A percentile compares a stretch with the other conserved stretches of the same genome.
Conservation (phyloP, 768 basidiomycete genomes). For the Leccinum subtestaceum region DNA sequence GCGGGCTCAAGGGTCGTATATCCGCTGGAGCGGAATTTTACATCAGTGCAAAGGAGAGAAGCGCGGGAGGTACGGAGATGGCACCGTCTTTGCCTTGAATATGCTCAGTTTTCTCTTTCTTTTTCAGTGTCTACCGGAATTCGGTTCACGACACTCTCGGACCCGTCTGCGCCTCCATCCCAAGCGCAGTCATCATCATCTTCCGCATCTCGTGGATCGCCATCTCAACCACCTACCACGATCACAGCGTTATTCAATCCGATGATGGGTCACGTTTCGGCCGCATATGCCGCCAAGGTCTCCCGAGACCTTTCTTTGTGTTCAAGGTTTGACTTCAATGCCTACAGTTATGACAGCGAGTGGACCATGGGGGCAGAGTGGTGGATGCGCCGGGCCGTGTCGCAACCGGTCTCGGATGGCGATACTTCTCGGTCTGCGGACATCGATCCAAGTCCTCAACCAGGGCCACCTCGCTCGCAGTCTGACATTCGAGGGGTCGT, state of each 20-base stretch:
- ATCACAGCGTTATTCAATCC: slow-evolving; percentile 95
- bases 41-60: slow-evolving; percentile 88
- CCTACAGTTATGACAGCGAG: slow-evolving; percentile 96
- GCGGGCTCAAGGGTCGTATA: slow-evolving; percentile 85
- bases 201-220: slow-evolving; percentile 26
- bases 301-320: slow-evolving; percentile 83
- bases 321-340: slow-evolving; percentile 92
- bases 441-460: slow-evolving; percentile 9
- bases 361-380: slow-evolving; percentile 95
- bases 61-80: slow-evolving; percentile 70
- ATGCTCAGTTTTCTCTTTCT: slow-evolving; percentile 4
- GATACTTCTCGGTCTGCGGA: slow-evolving; percentile 2
- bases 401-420: slow-evolving; percentile 22
- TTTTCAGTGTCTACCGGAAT: slow-evolving; percentile 82
- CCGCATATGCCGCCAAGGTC: slow-evolving; percentile 87
- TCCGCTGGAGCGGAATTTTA: slow-evolving; percentile 93
- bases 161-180: slow-evolving; percentile 66
- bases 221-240: slow-evolving; percentile 85
- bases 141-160: slow-evolving; percentile 90
- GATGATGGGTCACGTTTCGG: slow-evolving; percentile 90
- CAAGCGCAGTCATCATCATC: slow-evolving; percentile 41
- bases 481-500: slow-evolving; percentile 72
- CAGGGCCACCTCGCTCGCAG: slow-evolving; percentile 4
- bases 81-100: neutral
- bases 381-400: slow-evolving; percentile 74